Conservation (phyloP, 306 rosid species). For the Begonia masoniana region DNA sequence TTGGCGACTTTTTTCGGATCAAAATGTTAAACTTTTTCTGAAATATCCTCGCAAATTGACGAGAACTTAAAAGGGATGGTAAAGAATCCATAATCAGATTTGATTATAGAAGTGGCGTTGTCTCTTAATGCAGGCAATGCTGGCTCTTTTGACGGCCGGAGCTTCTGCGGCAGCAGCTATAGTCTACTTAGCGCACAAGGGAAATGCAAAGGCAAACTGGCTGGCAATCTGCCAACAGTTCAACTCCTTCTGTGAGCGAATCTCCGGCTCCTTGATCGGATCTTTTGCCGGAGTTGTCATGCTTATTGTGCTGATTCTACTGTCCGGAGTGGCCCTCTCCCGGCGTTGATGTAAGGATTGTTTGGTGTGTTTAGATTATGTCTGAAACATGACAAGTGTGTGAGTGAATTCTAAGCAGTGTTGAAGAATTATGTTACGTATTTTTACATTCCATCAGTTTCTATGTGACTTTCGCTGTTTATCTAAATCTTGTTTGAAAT, state of each 20-base stretch:
- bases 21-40: no score
- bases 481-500: no score
- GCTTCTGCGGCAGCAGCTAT: conserved; percentile 49
- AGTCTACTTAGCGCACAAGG: conserved; percentile 42
- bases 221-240: conserved; percentile 46
- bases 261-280: conserved; percentile 55
- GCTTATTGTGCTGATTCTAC: conserved; percentile 24
- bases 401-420: no score
- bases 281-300: conserved; percentile 31
- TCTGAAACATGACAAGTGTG: no score
- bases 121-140: conserved; percentile 24
- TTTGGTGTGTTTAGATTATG: no score
- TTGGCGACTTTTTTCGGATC: not conserved
- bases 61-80: no score
- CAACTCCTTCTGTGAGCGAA: conserved; percentile 48
- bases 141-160: conserved; percentile 28
- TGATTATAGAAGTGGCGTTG: no score
- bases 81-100: no score
- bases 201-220: conserved; percentile 41
- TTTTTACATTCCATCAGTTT: no score
- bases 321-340: conserved; percentile 28
- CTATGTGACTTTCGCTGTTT: no score
- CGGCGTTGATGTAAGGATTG: conserved; percentile 12
- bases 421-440: no score
- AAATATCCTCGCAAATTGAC: no score